Base-by-base conservation (phyloP, 1,284 basidiomycete species). In the Cystobasidium sp. region DNA sequence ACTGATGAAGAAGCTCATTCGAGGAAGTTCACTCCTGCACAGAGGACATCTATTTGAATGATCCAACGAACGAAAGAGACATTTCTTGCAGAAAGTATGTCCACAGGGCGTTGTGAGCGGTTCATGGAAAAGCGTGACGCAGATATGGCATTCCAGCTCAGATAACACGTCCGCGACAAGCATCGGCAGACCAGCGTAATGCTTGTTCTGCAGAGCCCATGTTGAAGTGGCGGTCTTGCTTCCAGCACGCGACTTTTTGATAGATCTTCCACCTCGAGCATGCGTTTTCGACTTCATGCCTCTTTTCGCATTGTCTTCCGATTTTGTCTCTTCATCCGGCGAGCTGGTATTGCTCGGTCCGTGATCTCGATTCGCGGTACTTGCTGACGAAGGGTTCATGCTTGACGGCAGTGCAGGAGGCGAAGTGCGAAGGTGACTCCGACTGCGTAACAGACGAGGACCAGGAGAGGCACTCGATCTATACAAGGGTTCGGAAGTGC, bases 81-180 rank as follows among this genome's bases (percentile, higher is more conserved):
- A 98, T 78, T 88, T 88, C 12, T 88, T 86, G 82, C 96, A 97
- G 83, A 95, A 97, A 0, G 94, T 95, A 84, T 97, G 94, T 81
- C 96, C 94, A 82, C 95, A 97, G 3, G 92, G 91, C 1, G 94
- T 93, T 8, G 95, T 97, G 72, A 95, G 85, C 1, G 94, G 94
- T 76, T 93, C 88, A 83, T 90, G 89, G 74, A 95, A 85, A 49
- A 96, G 84, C 81, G 88, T 86, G 80, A 92, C 91, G 83, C 95
- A 97, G 44, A 97, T 93, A 82, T 95, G 92, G 82, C 94, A 97
- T 41, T 89, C 90, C 66, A 96, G 85, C 78, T 94, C 90, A 10
- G 86, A 81, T 39, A 88, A 81, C 6, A 97, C 85, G 58, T 91
- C 89, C 80, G 79, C 68, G 49, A 77, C 63, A 58, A 76, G 72